Base-by-base conservation (phyloP, 208 protist genomes). In the Eutreptiella sp. region DNA sequence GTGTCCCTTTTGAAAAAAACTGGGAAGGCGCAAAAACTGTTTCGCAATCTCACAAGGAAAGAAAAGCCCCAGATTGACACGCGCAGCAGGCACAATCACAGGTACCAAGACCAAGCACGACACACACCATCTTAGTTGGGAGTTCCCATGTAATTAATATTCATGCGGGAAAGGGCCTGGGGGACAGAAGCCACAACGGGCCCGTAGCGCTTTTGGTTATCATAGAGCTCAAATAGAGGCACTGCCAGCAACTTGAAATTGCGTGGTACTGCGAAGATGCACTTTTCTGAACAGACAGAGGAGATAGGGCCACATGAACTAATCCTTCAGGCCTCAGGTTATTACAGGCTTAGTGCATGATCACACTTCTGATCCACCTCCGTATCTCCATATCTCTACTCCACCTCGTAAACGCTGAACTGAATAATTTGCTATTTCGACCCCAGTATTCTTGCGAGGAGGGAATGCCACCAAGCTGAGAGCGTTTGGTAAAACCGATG, bases 151-250 rank as follows among this genome's bases (percentile, higher is more conserved):
- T 52, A 41, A 27, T 62, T 46, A 27, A 68, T 41, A 3, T 68
- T 21, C 35, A 55, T 70, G 23, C 47, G 21, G 14, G 65, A 64
- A 2, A 73, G 9, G 2, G 21, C n/a, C 32, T 46, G 35, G 5
- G 66, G 66, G 3, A 72, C 23, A 14, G 21, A 34, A 43, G 45
- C 32, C 29, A 72, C 46, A n/a, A 73, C 46, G 3, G 63, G 23
- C 26, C 66, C 66, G 55, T 58, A 72, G 16, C 52, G 41, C 19
- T 72, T 47, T 23, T 61, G 29, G 21, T 77, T 77, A 39, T 70
- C 68, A 32, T 77, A 77, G 52, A 77, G 70, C 32, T 77, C 69
- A 58, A 66, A 75, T 7, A 77, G 26, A n/a, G 72, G 72, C 0
- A 77, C 57, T 19, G 72, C 70, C n/a, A 76, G 19, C 23, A 77